phyloP scores from a whole-genome alignment of 192 early-diverging fungal species.

The Podila minutissima region DNA sequence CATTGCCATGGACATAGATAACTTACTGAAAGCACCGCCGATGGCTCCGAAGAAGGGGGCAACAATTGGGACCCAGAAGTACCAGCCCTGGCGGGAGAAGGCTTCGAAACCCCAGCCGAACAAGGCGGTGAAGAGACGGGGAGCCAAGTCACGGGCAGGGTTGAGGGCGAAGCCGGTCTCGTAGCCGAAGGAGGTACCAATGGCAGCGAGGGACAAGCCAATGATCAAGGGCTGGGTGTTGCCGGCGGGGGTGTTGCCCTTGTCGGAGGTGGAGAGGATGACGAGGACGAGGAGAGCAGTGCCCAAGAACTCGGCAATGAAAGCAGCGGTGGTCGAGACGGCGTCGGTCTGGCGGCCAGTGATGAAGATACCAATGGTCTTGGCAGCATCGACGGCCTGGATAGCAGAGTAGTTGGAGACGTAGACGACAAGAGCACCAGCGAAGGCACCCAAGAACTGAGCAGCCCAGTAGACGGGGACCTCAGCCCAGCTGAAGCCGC shows the following conservation, averaged over 20 bases:
- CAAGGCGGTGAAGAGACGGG: constrained; percentile 75
- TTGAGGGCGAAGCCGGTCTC: constrained; percentile 79
- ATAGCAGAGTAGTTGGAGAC: constrained; percentile 69
- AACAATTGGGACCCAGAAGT: constrained; percentile 76
- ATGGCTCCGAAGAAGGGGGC: constrained; percentile 74
- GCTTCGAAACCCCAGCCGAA: constrained; percentile 73
- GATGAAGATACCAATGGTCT: constrained; percentile 46
- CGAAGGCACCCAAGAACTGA: constrained; percentile 78
- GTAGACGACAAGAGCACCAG: constrained; percentile 76
- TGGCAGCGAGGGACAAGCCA: constrained; percentile 67
- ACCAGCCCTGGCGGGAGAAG: constrained; percentile 75
- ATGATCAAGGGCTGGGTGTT: constrained; percentile 66
- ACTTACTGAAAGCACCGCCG: constrained; percentile 34
- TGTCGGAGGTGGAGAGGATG: constrained; percentile 67
- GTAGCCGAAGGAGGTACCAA: constrained; percentile 71
- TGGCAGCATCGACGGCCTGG: constrained; percentile 51
- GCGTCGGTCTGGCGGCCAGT: constrained; percentile 27
- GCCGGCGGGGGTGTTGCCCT: constrained; percentile 64
- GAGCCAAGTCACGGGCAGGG: constrained; percentile 84
- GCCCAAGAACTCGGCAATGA: constrained; percentile 73
- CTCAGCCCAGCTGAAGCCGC: constrained; percentile 76
- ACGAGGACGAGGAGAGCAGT: constrained; percentile 71
- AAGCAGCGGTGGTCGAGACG: constrained; percentile 63
- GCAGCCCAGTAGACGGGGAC: constrained; percentile 70
- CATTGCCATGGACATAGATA: too few species aligned